Conservation (phyloP, 352 stramenopile species). For the Globisporangium alternatum region DNA sequence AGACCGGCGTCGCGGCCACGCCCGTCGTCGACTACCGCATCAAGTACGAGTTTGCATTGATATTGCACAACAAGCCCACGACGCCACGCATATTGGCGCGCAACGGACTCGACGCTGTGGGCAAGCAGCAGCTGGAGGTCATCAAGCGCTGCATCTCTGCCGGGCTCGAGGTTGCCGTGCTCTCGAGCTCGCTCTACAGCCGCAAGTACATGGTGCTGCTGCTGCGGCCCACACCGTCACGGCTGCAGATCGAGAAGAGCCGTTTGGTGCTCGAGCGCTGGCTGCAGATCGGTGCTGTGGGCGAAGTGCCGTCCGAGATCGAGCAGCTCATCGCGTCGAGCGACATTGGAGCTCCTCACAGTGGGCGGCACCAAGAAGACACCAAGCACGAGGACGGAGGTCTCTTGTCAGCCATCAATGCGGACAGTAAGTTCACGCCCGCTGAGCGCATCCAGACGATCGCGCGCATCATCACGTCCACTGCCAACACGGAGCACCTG, state of each 20-base stretch:
- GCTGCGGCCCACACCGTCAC: constrained; percentile 51
- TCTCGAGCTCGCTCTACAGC: constrained; percentile 78
- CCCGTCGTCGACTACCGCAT: constrained; percentile 53
- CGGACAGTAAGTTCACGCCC: constrained; percentile 77
- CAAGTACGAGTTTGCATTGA: constrained; percentile 84
- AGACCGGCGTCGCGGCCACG: constrained; percentile 32
- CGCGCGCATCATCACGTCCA: constrained; percentile 84
- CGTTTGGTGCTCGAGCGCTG: constrained; percentile 78
- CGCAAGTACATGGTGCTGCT: constrained; percentile 82
- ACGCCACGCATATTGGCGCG: constrained; percentile 68
- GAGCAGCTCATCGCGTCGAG: constrained; percentile 83
- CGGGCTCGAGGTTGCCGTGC: constrained; percentile 71
- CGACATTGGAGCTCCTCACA: constrained; percentile 47
- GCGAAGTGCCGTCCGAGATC: constrained; percentile 83
- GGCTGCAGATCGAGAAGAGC: constrained; percentile 78
- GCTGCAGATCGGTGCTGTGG: constrained; percentile 83
- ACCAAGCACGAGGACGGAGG: background rate
- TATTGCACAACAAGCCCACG: constrained; percentile 81
- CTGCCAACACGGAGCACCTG: constrained; percentile 58
- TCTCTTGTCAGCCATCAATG: constrained; percentile 17
- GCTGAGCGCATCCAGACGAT: constrained; percentile 84
- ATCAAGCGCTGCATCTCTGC: constrained; percentile 73
- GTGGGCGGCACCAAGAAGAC: background rate
- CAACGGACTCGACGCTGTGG: constrained; percentile 69
- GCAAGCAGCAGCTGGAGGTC: constrained; percentile 73